phyloP scores from a whole-genome alignment of 2,329 filamentous ascomycete species.

The Colletotrichum tropicicola region DNA sequence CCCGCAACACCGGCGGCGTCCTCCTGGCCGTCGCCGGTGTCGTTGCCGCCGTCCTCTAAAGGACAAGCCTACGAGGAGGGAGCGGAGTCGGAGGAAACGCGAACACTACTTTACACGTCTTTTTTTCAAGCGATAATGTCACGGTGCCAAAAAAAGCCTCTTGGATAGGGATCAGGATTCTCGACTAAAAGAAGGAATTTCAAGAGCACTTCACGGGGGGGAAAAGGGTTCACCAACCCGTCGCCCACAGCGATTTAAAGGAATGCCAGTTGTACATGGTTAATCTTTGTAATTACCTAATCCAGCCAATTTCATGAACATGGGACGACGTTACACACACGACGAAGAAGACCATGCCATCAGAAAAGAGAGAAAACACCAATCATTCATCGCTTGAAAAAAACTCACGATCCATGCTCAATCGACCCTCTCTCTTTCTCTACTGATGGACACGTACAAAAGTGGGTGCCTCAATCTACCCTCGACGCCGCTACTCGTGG shows the following conservation, averaged over 20 bases:
- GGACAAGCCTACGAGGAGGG: not conserved
- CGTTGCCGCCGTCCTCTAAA: slow-evolving; percentile 47
- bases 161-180: not conserved
- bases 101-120: not conserved
- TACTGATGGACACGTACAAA: no score
- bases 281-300: slow-evolving; percentile 30
- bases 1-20: slow-evolving; percentile 42
- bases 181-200: not conserved
- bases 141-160: not conserved
- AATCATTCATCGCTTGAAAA: not conserved
- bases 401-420: no score
- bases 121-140: slow-evolving; percentile 7
- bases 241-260: not conserved
- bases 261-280: slow-evolving; percentile 5
- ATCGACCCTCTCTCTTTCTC: no score
- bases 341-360: not conserved
- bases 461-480: no score
- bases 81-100: not conserved
- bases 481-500: no score
- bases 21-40: slow-evolving; percentile 48
- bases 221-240: no score
- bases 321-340: not conserved
- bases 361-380: not conserved
- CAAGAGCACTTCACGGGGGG: no score
- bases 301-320: not conserved